Conservation (phyloP, 352 stramenopile genomes). For the Phytophthora vignae region DNA sequence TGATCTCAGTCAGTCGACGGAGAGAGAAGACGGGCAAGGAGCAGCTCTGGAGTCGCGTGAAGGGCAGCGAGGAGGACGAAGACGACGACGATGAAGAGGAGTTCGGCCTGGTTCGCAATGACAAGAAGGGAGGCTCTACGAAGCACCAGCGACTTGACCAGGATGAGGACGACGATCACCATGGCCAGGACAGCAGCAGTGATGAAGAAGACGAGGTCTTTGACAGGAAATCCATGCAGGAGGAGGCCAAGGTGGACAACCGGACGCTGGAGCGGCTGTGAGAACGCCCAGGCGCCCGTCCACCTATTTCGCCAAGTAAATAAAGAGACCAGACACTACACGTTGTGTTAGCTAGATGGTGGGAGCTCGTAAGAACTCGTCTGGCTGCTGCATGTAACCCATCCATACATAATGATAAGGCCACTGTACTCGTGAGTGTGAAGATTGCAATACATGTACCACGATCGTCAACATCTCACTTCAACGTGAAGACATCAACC, state of each 20-base stretch:
- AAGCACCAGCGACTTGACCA: constrained; percentile 55
- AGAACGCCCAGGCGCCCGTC: constrained; percentile 4
- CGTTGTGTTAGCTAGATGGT: neutral
- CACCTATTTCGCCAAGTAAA: constrained; percentile 22
- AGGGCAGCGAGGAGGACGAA: constrained; percentile 71
- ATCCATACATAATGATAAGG: constrained; percentile 2
- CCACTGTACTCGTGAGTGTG: neutral
- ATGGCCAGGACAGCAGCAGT: constrained; percentile 41
- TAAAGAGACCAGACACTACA: constrained; percentile 19
- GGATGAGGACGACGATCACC: constrained; percentile 42
- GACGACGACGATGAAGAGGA: constrained; percentile 73
- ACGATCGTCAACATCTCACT: neutral
- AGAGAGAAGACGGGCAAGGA: constrained; percentile 61
- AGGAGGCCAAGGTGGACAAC: constrained; percentile 64
- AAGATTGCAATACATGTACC: neutral
- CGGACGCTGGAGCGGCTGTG: constrained; percentile 68
- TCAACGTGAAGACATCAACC: neutral
- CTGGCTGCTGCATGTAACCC: constrained; percentile 1
- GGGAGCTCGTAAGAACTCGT: neutral
- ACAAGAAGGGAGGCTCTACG: constrained; percentile 33
- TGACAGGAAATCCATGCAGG: constrained; percentile 46
- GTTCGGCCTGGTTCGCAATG: constrained; percentile 51
- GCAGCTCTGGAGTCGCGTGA: constrained; percentile 76
- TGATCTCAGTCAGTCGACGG: constrained; percentile 70
- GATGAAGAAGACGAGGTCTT: constrained; percentile 85